These are phyloP conservation scores for Colletotrichum orbiculare DNA, from an alignment of 2,329 filamentous ascomycete genomes.

Conservation along the genomic window DNA sequence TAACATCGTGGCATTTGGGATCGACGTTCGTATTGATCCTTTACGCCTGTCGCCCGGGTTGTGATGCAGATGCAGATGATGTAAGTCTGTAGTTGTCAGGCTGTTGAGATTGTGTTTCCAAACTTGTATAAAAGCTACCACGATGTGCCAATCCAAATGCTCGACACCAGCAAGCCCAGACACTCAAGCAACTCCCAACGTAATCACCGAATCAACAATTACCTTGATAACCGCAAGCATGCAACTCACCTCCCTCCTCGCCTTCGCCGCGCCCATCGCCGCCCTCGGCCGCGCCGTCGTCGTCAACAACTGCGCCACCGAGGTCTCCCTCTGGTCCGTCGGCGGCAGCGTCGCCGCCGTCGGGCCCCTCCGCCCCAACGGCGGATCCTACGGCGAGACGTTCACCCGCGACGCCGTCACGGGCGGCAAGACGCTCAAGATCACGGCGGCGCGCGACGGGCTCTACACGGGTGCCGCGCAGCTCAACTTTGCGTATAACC, in stretches of 20 bases:
- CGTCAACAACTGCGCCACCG: constrained; percentile 49
- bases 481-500: constrained; percentile 53
- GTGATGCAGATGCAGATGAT: neutral
- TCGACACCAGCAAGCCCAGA: too few species aligned
- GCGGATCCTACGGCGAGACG: constrained; percentile 46
- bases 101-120: too few species aligned
- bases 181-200: neutral
- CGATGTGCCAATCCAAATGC: neutral
- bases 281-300: constrained; percentile 50
- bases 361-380: constrained; percentile 41
- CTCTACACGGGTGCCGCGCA: constrained; percentile 53
- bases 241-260: constrained; percentile 36
- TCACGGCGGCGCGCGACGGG: constrained; percentile 48
- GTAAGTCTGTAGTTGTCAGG: neutral
- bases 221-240: constrained; percentile 4
- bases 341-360: constrained; percentile 44
- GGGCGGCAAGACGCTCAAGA: constrained; percentile 53
- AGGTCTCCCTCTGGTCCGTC: constrained; percentile 54
- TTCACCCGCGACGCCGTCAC: constrained; percentile 49
- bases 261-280: constrained; percentile 38
- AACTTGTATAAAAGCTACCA: too few species aligned
- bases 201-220: neutral
- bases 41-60: neutral
- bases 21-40: constrained; percentile 21
- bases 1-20: constrained; percentile 9